Base-by-base conservation (phyloP, 2,329 filamentous ascomycete genomes). In the Teratosphaeria gauchensis region DNA sequence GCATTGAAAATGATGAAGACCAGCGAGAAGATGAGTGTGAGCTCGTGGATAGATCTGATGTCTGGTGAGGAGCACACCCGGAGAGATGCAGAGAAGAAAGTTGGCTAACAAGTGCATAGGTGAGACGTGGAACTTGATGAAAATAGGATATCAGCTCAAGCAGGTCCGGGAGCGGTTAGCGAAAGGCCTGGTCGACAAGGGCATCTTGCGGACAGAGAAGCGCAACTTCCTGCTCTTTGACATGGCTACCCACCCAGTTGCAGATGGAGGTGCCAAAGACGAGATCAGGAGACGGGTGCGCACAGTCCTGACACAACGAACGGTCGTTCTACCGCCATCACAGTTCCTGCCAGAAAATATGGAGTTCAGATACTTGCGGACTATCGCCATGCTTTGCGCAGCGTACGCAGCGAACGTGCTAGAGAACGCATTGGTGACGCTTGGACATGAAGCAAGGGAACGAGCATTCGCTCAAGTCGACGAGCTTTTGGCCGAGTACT, bases 1-100 rank as follows among this genome's bases (percentile, higher is more conserved):
- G 90, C 94, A 60, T 80, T 99, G 71, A 99, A 99, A 81, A 95
- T 99, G 92, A 99, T 99, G 92, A 99, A 99, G 82, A 87, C 89
- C 68, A 96, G 91, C 76, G 94, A 99, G 80, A 96, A 96, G 83
- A 97, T 99, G 94, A 97, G 94, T 76, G 94, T 99, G 66, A 94
- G 90, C 80, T 90, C 90, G 53, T 99, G 94, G 94, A 97, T 99
- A 74, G 94, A 99, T 75, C 80, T 99, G 66, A 92, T 99, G 91
- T 96, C 92, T 75, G 94, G 92, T 96, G 84, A 68, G 81, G 12
- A 54, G n/a, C 28, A 16, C 19, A 24, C 19, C 46, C n/a, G 38
- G 31, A n/a, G 31, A 8, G 58, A 16, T 54, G 16, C 21, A n/a
- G 28, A 7, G 21, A n/a, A 16, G 7, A 16, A 53, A 28, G 21